Conservation (phyloP, 2,329 filamentous ascomycete genomes). For the Cercospora sp. region DNA sequence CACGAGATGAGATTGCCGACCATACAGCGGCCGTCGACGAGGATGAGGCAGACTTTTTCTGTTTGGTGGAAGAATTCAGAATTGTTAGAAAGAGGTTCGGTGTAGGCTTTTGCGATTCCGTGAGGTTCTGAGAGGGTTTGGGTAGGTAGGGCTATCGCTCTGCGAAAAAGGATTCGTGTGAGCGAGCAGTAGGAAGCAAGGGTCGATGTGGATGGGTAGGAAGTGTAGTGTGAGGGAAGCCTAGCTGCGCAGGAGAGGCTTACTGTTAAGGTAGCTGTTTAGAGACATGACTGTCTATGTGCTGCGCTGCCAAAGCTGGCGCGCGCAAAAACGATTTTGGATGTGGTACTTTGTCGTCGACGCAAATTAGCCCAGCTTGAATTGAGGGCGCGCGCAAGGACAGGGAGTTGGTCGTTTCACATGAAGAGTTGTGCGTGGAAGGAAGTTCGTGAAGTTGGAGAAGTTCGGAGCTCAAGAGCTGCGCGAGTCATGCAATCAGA, state of each 20-base stretch:
- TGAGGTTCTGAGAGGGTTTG: background rate
- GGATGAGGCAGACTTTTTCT: conserved; percentile 93
- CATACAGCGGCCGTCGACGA: conserved; percentile 81
- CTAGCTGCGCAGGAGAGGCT: conserved; percentile 6
- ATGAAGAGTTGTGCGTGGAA: background rate
- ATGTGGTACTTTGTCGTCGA: background rate
- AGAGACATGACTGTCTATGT: conserved; percentile 22
- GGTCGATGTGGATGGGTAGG: background rate
- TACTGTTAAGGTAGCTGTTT: conserved; percentile 30
- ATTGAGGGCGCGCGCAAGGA: background rate
- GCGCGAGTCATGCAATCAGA: background rate
- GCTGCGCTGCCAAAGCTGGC: background rate
- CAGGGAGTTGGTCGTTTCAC: background rate
- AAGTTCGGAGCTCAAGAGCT: background rate
- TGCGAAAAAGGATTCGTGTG: conserved; percentile 18
- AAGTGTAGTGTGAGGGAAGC: background rate
- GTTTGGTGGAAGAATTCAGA: background rate
- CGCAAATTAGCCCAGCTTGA: background rate
- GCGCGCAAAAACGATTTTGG: background rate
- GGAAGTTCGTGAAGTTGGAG: background rate
- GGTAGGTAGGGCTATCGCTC: background rate
- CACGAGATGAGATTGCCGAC: conserved; percentile 77
- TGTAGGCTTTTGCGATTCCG: background rate
- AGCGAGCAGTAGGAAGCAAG: background rate
- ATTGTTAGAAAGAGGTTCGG: background rate